Evolutionary conservation across 768 basidiomycete species (phyloP), one percentile per base, ranked within the genome.

Genomic region (Lentinula guzmanii): DNA sequence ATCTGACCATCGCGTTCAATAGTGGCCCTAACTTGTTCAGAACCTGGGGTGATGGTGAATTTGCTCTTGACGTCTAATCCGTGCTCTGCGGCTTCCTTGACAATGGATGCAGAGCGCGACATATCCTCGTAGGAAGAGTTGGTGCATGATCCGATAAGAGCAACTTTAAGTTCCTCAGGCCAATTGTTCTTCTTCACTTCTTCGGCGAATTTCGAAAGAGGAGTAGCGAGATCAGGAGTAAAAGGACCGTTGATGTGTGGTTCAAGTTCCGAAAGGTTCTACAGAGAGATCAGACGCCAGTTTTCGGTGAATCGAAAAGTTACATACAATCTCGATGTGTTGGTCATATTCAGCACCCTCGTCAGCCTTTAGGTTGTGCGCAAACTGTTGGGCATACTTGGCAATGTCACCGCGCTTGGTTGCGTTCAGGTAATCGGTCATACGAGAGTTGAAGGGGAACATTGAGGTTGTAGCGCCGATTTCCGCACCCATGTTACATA

Each of bases 91-190:
- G 97, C 97, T 75, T 99, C 88, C 68, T 82, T 83, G 66, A 92
- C 94, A 71, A 99, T 97, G 50, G 90, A 90, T 33, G 94, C 96
- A 42, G 96, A 91, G 72, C 97, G 94, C 41, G 94, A 90, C 96
- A 98, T 97, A 77, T 99, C 97, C 79, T 99, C 97, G 73, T 99
- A 99, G 37, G 97, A 98, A 52, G 97, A 98, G 86, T 99, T 99
- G 74, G 97, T 98, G 88, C 97, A 99, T 52, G 97, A 98, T 57
- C 97, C 97, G 73, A 99, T 98, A 62, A 99, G 88, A 63, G 86
- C 93, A 69, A 98, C 97, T 80, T 91, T 94, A 79, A 99, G 87
- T 74, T 99, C 95, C 60, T 89, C 82, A 41, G 97, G 97, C 97
- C 97, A 98, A 73, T 83, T 80, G 80, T 98, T 98, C 81, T 91